Base-by-base conservation (phyloP, 768 basidiomycete species). In the Polyporus arcularius region DNA sequence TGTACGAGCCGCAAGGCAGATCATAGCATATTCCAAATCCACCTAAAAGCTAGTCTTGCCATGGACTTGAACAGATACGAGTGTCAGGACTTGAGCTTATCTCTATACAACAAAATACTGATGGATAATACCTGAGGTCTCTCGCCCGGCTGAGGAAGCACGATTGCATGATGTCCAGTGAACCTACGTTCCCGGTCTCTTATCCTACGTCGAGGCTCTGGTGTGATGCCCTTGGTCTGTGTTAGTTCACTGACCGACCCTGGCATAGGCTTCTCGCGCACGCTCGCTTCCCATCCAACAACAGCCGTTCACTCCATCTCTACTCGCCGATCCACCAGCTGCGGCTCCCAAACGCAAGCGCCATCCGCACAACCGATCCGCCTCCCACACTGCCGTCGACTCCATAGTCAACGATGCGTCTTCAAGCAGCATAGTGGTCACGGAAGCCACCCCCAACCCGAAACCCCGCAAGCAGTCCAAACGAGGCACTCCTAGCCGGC, bases 401-500 rank as follows among this genome's bases (percentile, higher is more conserved):
- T 28, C 52, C 11, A 56, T 60, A 2, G 18, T 42, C 32, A 61
- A 66, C 9, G 58, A 35, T 16, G 53, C 59, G 3, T 46, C 54
- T 46, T 55, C 63, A n/a, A 71, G 68, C 55, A 48, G 65, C 28
- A 57, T 72, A 12, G 42, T 70, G 68, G 49, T 67, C 61, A 52
- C 55, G 6, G 79, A 83, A 61, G 70, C 74, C 4, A 87, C 85
- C 0, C 85, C 85, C 11, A 86, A 87, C 67, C 84, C 86, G 39
- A 85, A 85, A 69, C 78, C 85, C 1, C 82, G 85, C 64, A 88
- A 88, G 67, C 72, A 78, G 55, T 58, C 72, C 46, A 71, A 67
- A 58, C 54, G 48, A 16, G 64, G 62, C 14, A 74, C 76, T 1
- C 78, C 74, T n/a, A 53, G 52, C 48, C 65, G 30, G 54, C 51